Evolutionary conservation across 495 filamentous ascomycete genomes (phyloP), one percentile per base, ranked within the genome.

Genomic region (Cenococcum geophilum): DNA sequence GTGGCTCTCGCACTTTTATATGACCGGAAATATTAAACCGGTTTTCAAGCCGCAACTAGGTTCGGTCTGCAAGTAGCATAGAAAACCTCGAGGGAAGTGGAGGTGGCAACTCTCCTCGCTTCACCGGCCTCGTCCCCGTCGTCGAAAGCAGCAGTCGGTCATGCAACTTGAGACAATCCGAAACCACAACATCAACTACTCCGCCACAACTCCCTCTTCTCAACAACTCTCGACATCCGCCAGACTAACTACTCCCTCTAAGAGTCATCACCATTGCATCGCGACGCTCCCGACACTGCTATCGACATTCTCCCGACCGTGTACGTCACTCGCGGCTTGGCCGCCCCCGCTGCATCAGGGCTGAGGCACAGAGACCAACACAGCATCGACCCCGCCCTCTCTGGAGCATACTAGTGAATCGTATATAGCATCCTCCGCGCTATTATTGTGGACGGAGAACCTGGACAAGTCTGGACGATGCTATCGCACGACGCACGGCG

Each of bases 401-500:
- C 53, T 12, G 53, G 5, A 52, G 22, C 49, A 32, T 6, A 18
- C 40, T 45, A 4, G 40, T 45, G 40, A 18, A 52, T 52, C 49
- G 25, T 23, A 32, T 16, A 32, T 22, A 52, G 8, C 8, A 25
- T 32, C 21, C 16, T 9, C 23, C 49, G 49, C 16, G 21, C 49
- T 20, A 23, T 16, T 16, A 23, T 25, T 11, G 49, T 37, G 36
- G 53, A 34, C 34, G 53, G 36, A 37, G 21, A 20, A 23, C 48
- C 49, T 52, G 23, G 53, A 35, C 12, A 42, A 34, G 50, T 37
- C 9, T 35, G 9, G 58, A 58, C 37, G 58, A 68, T 68, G 66
- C 60, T 59, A 54, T 55, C 62, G 55, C 66, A 65, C 45, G 54
- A 52, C 51, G 55, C 37, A 42, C 61, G 49, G 27, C 51, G 50